These are phyloP conservation scores for Yarrowia sp. DNA, from an alignment of 805 yeast species.

Conservation along the genomic window DNA sequence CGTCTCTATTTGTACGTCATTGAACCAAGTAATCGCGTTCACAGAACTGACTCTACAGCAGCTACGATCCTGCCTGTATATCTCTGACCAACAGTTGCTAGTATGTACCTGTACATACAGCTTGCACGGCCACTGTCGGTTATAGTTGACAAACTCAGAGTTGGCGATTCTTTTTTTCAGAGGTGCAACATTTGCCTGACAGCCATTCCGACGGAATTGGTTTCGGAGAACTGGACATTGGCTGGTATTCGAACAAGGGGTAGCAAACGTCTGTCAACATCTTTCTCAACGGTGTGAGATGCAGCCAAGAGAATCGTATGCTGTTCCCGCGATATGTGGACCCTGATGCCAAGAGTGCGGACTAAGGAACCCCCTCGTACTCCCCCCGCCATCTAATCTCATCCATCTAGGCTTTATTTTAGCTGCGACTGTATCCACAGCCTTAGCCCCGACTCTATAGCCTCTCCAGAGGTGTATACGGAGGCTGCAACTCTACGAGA, in stretches of 20 bases:
- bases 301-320: constrained; percentile 6
- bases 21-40: too few relatives aligned
- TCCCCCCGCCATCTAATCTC: constrained; percentile 1
- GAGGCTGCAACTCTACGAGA: not conserved
- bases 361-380: too few relatives aligned
- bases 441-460: not conserved
- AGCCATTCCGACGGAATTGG: constrained; percentile 4
- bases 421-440: not conserved
- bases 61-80: too few relatives aligned
- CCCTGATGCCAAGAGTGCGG: constrained; percentile 5
- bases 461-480: not conserved
- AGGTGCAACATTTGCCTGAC: not conserved
- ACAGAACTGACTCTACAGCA: too few relatives aligned
- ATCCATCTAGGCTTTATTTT: constrained; percentile 10
- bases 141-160: not conserved
- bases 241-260: not conserved
- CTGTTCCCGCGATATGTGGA: not conserved
- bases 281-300: not conserved
- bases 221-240: not conserved
- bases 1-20: too few relatives aligned
- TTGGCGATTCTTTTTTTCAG: not conserved
- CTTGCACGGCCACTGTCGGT: not conserved
- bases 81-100: not conserved
- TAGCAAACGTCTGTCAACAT: not conserved
- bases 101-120: not conserved